A percentile compares a stretch with the other conserved stretches of the same genome.
Evolutionary conservation across 345 rosid species (phyloP).

Genomic region (Syzygium aqueum): DNA sequence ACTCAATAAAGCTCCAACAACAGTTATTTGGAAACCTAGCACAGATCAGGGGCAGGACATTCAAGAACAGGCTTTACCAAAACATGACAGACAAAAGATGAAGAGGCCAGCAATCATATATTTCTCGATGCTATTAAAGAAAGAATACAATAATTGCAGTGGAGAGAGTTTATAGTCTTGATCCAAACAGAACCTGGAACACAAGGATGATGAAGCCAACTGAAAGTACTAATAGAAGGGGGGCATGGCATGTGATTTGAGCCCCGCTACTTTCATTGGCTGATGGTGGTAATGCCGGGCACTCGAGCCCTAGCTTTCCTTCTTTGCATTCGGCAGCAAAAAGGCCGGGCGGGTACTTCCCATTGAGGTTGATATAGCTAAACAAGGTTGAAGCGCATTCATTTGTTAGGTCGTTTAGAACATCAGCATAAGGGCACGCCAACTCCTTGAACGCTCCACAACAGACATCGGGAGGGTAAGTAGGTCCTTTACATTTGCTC

Average conservation of each 20-base stretch:
- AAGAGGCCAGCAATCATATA: not conserved
- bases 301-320: conserved; percentile 45
- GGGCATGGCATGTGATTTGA: not conserved
- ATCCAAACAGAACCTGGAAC: not conserved
- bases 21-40: not conserved
- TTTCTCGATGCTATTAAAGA: not conserved
- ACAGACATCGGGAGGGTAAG: conserved; percentile 31
- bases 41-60: not conserved
- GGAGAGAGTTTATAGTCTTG: not conserved
- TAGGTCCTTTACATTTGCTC: conserved; percentile 48
- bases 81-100: not conserved
- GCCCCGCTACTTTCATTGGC: conserved; percentile 8
- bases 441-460: conserved; percentile 45
- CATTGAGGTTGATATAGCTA: conserved; percentile 51
- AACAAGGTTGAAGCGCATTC: conserved; percentile 55
- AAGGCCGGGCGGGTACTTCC: conserved; percentile 59
- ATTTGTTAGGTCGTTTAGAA: conserved; percentile 32
- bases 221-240: conserved; percentile 2
- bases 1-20: not conserved
- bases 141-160: not conserved
- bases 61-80: not conserved
- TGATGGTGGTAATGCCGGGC: conserved; percentile 24
- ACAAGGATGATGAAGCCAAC: conserved; percentile 3
- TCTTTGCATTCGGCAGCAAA: conserved; percentile 46
- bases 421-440: conserved; percentile 47